Evolutionary conservation across 441 rosid genomes (phyloP), one percentile per base, ranked within the genome.

Genomic region (Pelargonium citronellum): DNA sequence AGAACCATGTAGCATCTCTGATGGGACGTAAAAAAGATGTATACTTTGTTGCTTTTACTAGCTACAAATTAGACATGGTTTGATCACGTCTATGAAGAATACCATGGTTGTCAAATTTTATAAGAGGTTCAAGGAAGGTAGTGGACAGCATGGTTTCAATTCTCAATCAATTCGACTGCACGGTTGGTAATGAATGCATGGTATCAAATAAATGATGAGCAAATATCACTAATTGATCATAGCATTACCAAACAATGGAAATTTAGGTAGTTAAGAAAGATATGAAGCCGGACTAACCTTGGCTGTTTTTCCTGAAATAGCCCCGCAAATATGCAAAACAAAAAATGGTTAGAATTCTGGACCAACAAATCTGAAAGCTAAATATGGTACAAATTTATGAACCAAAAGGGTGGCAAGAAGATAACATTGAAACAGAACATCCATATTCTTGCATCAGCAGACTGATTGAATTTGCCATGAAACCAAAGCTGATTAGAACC

Each of bases 231-330:
- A 67, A 49, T 53, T 39, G 60, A 53, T 41, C 62, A 75, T 71
- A 68, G 24, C 17, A 49, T 60, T 51, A 37, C 5, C 1, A 5
- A 66, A 71, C 57, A 66, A 24, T 66, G 15, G 8, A 3, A 55
- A 41, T 63, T 67, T 0, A n/a, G 16, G 37, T 37, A 74, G 67
- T 19, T 39, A 19, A 4, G 20, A 12, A 47, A 24, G 10, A 66
- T 20, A 13, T 22, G 43, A 61, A 60, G 46, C 39, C 47, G 41
- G 41, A 51, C 82, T 74, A 55, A 85, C 89, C 83, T 81, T 83
- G 27, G 89, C 69, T 76, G 92, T 84, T 73, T 84, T 85, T 58
- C 91, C 88, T 87, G 86, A 78, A 76, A 67, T 20, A 53, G 78
- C 57, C 24, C 79, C 77, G 67, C 4, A n/a, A 22, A 68, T 75